phyloP scores from a whole-genome alignment of 495 filamentous ascomycete species.

The Penicillium arizonense region DNA sequence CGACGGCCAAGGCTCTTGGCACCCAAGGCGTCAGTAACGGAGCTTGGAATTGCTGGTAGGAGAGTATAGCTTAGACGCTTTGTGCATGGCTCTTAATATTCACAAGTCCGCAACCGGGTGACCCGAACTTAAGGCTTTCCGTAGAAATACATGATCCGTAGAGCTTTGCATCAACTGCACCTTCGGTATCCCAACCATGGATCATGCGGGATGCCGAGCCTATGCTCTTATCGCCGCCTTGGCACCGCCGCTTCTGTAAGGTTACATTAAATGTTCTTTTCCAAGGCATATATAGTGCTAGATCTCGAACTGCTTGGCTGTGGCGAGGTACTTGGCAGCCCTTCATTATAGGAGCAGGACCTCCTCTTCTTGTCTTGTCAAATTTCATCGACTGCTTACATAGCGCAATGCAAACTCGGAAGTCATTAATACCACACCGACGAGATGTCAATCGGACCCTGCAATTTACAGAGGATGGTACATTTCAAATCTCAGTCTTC shows the following conservation, averaged over 20 bases:
- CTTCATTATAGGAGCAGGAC: not conserved
- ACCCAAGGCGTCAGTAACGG: too few species aligned
- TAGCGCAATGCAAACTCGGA: not conserved
- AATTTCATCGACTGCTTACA: not conserved
- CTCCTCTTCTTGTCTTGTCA: not conserved
- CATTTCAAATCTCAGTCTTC: conserved; percentile 57
- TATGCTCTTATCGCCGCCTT: not conserved
- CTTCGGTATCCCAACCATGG: not conserved
- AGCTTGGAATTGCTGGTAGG: too few species aligned
- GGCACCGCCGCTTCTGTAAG: conserved; percentile 1
- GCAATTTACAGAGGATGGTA: conserved; percentile 28
- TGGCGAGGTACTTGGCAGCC: not conserved
- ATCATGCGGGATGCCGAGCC: not conserved
- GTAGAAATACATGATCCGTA: too few species aligned
- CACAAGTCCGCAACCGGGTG: too few species aligned
- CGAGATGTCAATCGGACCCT: not conserved
- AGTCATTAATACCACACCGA: not conserved
- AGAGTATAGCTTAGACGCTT: too few species aligned
- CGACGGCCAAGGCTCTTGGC: too few species aligned
- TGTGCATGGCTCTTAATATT: too few species aligned
- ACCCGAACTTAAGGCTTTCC: too few species aligned
- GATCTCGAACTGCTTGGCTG: too few species aligned
- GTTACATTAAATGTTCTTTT: not conserved
- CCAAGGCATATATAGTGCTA: not conserved
- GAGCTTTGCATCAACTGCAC: not conserved